A percentile compares a stretch with the other conserved stretches of the same genome.
Conservation (phyloP, 345 rosid genomes). For the Citrus maxima region DNA sequence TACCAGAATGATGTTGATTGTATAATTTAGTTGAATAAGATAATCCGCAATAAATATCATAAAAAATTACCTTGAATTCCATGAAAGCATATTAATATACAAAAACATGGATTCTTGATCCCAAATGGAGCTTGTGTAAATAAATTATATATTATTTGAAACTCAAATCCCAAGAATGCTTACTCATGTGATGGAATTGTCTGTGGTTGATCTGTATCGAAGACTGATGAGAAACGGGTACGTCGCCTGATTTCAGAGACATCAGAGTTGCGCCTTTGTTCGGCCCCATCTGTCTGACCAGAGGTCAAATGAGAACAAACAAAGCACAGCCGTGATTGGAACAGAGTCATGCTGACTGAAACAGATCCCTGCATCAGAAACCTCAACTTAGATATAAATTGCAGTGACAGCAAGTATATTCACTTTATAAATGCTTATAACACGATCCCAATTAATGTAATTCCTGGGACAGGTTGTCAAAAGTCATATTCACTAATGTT, state of each 20-base stretch:
- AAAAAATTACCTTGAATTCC: not conserved
- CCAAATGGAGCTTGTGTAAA: not conserved
- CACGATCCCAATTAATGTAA: not conserved
- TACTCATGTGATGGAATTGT: constrained; percentile 95
- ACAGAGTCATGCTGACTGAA: constrained; percentile 90
- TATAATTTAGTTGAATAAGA: not conserved
- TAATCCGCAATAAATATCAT: not conserved
- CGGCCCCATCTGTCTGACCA: constrained; percentile 93
- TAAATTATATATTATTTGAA: not conserved
- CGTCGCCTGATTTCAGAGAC: constrained; percentile 79
- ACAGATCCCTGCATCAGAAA: constrained; percentile 86
- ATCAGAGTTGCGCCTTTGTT: constrained; percentile 84
- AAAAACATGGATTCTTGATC: not conserved
- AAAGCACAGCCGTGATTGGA: constrained; percentile 90
- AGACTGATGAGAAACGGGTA: constrained; percentile 69
- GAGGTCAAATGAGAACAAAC: constrained; percentile 98
- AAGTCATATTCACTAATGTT: not conserved
- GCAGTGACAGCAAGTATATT: not conserved
- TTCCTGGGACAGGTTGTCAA: not conserved
- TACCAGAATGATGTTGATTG: too few species aligned
- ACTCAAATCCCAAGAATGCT: constrained; percentile 21
- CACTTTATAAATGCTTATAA: not conserved
- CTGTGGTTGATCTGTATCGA: constrained; percentile 67
- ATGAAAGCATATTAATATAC: not conserved
- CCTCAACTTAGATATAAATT: constrained; percentile 15